These are phyloP conservation scores for Phytophthora pinifolia DNA, from an alignment of 352 stramenopile genomes.

Conservation along the genomic window DNA sequence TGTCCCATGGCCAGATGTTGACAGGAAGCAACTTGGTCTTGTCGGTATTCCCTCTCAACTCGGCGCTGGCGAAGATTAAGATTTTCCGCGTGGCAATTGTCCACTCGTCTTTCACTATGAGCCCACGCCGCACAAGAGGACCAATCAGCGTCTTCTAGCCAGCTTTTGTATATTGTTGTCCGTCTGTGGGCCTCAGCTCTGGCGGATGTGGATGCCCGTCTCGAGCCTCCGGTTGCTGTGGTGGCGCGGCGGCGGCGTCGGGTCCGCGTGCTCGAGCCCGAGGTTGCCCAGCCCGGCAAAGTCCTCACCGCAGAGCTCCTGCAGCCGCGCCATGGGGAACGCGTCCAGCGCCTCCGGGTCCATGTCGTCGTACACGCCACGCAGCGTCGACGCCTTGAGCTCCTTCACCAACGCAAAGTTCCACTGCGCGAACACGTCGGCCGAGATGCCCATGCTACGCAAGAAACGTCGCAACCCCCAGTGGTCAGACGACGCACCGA, in stretches of 20 bases:
- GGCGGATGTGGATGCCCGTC: constrained; percentile 83
- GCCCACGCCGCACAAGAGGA: too few species aligned
- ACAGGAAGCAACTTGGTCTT: too few species aligned
- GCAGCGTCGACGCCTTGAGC: constrained; percentile 61
- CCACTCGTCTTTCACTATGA: too few species aligned
- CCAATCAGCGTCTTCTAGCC: too few species aligned
- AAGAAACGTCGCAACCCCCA: constrained; percentile 14
- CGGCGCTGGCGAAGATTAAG: too few species aligned
- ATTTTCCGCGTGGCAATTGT: too few species aligned
- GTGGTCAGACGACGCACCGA: constrained; percentile 12
- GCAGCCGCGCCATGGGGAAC: constrained; percentile 60
- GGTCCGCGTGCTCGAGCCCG: constrained; percentile 75
- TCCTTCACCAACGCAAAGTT: constrained; percentile 78
- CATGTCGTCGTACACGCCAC: constrained; percentile 63
- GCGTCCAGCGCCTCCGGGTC: constrained; percentile 48
- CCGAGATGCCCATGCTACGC: constrained; percentile 66
- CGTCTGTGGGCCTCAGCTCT: constrained; percentile 39
- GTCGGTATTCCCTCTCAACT: too few species aligned
- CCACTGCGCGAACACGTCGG: constrained; percentile 70
- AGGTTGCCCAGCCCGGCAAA: constrained; percentile 59
- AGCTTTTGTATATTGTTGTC: constrained; percentile 10
- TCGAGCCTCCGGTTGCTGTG: constrained; percentile 60
- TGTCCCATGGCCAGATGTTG: too few species aligned
- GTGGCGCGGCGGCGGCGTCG: constrained; percentile 36
- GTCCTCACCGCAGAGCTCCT: constrained; percentile 55